Evolutionary conservation across 371 early-diverging fungal genomes (phyloP).

Genomic region (Vittaforma corneae): DNA sequence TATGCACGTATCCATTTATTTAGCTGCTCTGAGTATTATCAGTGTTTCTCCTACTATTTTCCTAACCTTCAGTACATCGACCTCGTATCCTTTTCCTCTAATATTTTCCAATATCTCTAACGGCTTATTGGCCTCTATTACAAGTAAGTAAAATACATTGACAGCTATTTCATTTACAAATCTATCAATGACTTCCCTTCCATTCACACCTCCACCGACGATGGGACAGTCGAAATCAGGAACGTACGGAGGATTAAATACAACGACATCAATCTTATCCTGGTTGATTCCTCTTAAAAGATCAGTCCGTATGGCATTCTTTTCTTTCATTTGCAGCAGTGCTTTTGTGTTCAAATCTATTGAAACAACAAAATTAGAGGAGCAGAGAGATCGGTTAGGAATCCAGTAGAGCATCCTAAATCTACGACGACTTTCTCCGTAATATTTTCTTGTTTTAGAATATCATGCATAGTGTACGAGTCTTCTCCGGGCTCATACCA

Average conservation of each 20-base stretch:
- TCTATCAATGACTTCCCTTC: conserved; percentile 74
- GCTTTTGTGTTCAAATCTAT: conserved; percentile 46
- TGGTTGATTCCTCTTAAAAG: conserved; percentile 33
- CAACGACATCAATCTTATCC: conserved; percentile 65
- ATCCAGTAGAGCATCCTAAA: conserved; percentile 39
- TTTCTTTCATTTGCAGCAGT: conserved; percentile 5
- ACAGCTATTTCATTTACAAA: conserved; percentile 66
- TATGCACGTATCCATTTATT: no score
- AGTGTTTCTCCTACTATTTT: conserved; percentile 45
- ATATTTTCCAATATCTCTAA: conserved; percentile 65
- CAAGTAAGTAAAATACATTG: conserved; percentile 70
- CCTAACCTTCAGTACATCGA: conserved; percentile 30
- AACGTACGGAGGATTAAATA: conserved; percentile 83
- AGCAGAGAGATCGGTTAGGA: conserved; percentile 22
- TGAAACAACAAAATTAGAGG: conserved; percentile 32
- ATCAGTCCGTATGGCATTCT: conserved; percentile 33
- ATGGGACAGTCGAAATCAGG: conserved; percentile 57
- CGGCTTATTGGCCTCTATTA: conserved; percentile 75
- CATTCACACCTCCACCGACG: conserved; percentile 70
- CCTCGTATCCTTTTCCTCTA: conserved; percentile 42
- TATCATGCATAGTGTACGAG: conserved; percentile 43
- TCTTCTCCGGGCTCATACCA: conserved; percentile 54
- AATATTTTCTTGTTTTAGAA: conserved; percentile 21
- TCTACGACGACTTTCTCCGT: conserved; percentile 29
- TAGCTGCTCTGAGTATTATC: conserved; percentile 34